These are phyloP conservation scores for Arthrobotrys sphaeroides DNA, from an alignment of 2,329 filamentous ascomycete genomes.

Conservation along the genomic window DNA sequence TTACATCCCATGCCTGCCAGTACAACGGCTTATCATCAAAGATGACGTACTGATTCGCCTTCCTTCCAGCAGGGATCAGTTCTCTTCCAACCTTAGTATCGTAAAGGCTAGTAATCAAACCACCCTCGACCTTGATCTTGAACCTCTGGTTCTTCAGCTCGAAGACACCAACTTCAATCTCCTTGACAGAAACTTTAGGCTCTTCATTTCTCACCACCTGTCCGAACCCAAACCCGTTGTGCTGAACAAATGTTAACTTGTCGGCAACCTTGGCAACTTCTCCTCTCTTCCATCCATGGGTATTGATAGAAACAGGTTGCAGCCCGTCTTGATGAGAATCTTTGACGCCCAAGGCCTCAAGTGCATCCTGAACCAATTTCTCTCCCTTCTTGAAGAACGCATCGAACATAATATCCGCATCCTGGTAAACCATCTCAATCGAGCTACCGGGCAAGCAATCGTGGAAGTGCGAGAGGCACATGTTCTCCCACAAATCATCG, in stretches of 20 bases:
- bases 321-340: constrained; percentile 62
- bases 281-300: constrained; percentile 82
- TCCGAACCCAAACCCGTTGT: constrained; percentile 42
- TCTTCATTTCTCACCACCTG: constrained; percentile 26
- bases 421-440: constrained; percentile 98
- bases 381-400: constrained; percentile 81
- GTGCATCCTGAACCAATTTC: constrained; percentile 75
- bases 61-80: constrained; percentile 75
- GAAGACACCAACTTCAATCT: constrained; percentile 72
- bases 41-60: constrained; percentile 90
- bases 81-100: constrained; percentile 79
- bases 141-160: constrained; percentile 82
- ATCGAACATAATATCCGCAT: constrained; percentile 88
- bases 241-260: constrained; percentile 40
- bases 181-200: constrained; percentile 66
- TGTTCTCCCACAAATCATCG: constrained; percentile 93
- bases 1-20: constrained; percentile 57
- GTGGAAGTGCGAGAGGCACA: constrained; percentile 94
- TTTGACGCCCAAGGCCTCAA: constrained; percentile 72
- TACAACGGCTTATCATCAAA: constrained; percentile 81
- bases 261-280: constrained; percentile 72
- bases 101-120: constrained; percentile 83
- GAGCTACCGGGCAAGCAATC: constrained; percentile 94
- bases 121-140: constrained; percentile 75
- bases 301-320: constrained; percentile 77